These are phyloP conservation scores for Rhytidiadelphus loreus DNA, from an alignment of 225 moss, liverwort and hornwort species.

Conservation along the genomic window DNA sequence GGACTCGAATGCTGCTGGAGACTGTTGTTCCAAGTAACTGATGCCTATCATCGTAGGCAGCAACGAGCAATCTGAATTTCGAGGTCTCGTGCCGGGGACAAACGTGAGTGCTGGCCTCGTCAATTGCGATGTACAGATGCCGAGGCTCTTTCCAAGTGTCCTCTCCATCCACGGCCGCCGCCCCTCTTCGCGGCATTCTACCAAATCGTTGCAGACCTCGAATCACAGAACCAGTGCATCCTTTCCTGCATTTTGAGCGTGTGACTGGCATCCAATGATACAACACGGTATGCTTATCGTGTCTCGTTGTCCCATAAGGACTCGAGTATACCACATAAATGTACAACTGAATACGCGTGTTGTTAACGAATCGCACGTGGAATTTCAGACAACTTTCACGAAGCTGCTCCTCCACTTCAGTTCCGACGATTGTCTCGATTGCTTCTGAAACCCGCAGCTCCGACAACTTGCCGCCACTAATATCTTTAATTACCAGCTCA, in stretches of 20 bases:
- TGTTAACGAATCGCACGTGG: constrained; percentile 93
- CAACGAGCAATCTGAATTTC: constrained; percentile 89
- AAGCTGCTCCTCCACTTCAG: constrained; percentile 84
- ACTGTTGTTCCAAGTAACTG: constrained; percentile 90
- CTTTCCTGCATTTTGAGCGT: constrained; percentile 90
- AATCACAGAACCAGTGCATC: constrained; percentile 92
- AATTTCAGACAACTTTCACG: constrained; percentile 97
- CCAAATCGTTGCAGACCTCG: constrained; percentile 97
- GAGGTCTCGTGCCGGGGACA: constrained; percentile 91
- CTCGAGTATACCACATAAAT: constrained; percentile 93
- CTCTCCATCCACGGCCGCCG: constrained; percentile 75
- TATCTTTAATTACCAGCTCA: constrained; percentile 83
- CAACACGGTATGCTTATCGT: constrained; percentile 46
- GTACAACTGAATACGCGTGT: constrained; percentile 78
- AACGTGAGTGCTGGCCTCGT: constrained; percentile 98
- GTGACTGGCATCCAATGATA: constrained; percentile 99
- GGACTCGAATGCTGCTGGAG: constrained; percentile 96
- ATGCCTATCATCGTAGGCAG: constrained; percentile 84
- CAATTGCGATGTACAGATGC: constrained; percentile 94
- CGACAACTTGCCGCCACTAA: constrained; percentile 51
- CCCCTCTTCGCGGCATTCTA: constrained; percentile 91
- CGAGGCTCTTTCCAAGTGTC: constrained; percentile 99
- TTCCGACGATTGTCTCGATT: constrained; percentile 78
- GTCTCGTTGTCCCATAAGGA: constrained; percentile 55
- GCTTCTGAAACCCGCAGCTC: constrained; percentile 95